Percentiles rank a stretch among this genome's conserved stretches.
Conservation (phyloP, 352 stramenopile species). For the Globisporangium cystogenes region DNA sequence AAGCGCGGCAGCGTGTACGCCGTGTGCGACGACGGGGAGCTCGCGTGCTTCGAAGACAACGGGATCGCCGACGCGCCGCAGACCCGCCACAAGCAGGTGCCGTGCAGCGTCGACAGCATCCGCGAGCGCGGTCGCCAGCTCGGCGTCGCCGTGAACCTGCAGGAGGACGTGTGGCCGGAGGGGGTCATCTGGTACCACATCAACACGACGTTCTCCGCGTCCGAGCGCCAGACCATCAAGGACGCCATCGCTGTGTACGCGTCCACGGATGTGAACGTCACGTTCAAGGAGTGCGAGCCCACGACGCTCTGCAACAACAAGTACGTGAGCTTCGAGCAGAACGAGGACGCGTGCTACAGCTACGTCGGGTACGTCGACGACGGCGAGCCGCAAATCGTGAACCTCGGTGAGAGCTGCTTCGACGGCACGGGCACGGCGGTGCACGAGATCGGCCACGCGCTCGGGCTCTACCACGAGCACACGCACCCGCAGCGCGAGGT, state of each 20-base stretch:
- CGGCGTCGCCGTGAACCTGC: slow-evolving; percentile 46
- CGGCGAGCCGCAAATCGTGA: slow-evolving; percentile 59
- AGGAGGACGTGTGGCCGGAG: slow-evolving; percentile 63
- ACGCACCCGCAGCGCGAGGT: slow-evolving; percentile 57
- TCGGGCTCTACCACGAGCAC: slow-evolving; percentile 71
- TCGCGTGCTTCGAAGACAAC: slow-evolving; percentile 58
- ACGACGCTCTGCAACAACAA: slow-evolving; percentile 50
- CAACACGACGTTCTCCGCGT: slow-evolving; percentile 36
- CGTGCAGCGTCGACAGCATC: slow-evolving; percentile 25
- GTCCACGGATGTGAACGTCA: slow-evolving; percentile 53
- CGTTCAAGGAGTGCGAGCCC: slow-evolving; percentile 59
- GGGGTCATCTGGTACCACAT: slow-evolving; percentile 69
- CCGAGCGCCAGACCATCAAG: slow-evolving; percentile 45
- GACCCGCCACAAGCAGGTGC: slow-evolving; percentile 29
- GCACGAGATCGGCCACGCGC: slow-evolving; percentile 60
- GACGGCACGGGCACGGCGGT: slow-evolving; percentile 40
- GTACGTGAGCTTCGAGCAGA: slow-evolving; percentile 67
- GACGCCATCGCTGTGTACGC: slow-evolving; percentile 50
- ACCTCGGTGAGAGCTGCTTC: slow-evolving; percentile 66
- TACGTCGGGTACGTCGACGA: slow-evolving; percentile 69
- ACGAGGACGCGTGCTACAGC: slow-evolving; percentile 65
- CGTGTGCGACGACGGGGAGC: slow-evolving; percentile 29
- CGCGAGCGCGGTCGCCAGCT: slow-evolving; percentile 27
- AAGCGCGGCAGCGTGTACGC: slow-evolving; percentile 46
- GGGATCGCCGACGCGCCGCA: slow-evolving; percentile 52